Base-by-base conservation (phyloP, 1,284 basidiomycete genomes). In the Cutaneotrichosporon arboriforme region DNA sequence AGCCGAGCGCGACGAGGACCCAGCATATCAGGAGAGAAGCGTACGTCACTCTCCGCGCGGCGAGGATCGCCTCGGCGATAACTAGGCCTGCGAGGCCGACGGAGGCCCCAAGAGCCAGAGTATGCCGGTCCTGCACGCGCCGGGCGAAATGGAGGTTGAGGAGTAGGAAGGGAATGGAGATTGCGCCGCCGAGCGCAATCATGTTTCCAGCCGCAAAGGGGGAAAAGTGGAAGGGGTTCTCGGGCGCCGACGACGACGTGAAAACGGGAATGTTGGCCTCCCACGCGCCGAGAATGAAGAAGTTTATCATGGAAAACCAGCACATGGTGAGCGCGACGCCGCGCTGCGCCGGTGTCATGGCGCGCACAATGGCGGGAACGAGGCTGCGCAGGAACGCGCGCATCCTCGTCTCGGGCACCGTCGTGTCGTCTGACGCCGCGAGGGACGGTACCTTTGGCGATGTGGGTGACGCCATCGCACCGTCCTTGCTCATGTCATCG, bases 201-300 rank as follows among this genome's bases (percentile, higher is more conserved):
- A 53, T 13, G 46, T 53, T 53, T 22, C 52, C 52, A 5, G 52
- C 31, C n/a, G 46, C 41, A n/a, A 53, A 53, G 23, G 52, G 52
- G 8, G 46, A 44, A n/a, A 53, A 53, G 41, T 53, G 40, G 52
- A 53, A 53, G 14, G 52, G 52, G 41, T 53, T 53, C 4, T n/a
- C n/a, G 0, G 46, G 46, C 17, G 46, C 46, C 12, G 35, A 13
- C 9, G 41, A 44, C n/a, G 52, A 33, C 1, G 52, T 53, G 20
- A 49, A 53, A 5, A 53, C 52, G 3, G 52, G 52, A n/a, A 53
- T 53, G 36, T 53, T 53, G 3, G 46, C 17, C 20, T 53, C 52
- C 52, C 52, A 53, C 8, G 34, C 46, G 35, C 41, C 52, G 35
- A 53, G 46, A 12, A 53, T 48, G 52, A 53, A 53, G 26, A 53